These are phyloP conservation scores for Forsythia suspensa DNA, from an alignment of 257 asterid species.

Conservation along the genomic window DNA sequence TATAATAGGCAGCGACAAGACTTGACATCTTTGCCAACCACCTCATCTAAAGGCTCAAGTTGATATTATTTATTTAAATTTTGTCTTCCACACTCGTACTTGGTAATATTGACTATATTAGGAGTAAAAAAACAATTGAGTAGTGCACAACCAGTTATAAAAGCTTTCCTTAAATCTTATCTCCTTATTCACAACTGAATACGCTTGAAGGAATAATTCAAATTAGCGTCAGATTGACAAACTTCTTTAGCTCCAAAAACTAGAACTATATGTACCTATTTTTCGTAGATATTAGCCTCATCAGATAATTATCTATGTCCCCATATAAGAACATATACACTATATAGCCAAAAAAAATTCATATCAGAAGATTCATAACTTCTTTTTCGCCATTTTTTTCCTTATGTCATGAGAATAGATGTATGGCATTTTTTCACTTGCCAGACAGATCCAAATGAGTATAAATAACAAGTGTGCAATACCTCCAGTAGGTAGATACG, in stretches of 20 bases:
- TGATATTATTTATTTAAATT: too few species aligned
- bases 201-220: not conserved
- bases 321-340: too few species aligned
- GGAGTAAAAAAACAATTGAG: not conserved
- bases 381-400: too few species aligned
- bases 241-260: not conserved
- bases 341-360: too few species aligned
- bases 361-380: too few species aligned
- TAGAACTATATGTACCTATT: not conserved
- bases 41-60: not conserved
- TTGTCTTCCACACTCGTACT: not conserved
- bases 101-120: not conserved
- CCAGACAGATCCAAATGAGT: not conserved
- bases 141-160: not conserved
- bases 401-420: too few species aligned
- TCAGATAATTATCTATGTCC: too few species aligned
- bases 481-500: constrained; percentile 71
- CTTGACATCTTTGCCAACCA: not conserved
- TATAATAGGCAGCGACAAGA: not conserved
- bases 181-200: not conserved
- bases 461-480: not conserved
- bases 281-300: too few species aligned
- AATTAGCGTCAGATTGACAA: not conserved
- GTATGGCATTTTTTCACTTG: not conserved
- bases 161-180: not conserved